These are phyloP conservation scores for Paracoccidioides lutzii DNA, from an alignment of 2,329 filamentous ascomycete species.

Conservation along the genomic window DNA sequence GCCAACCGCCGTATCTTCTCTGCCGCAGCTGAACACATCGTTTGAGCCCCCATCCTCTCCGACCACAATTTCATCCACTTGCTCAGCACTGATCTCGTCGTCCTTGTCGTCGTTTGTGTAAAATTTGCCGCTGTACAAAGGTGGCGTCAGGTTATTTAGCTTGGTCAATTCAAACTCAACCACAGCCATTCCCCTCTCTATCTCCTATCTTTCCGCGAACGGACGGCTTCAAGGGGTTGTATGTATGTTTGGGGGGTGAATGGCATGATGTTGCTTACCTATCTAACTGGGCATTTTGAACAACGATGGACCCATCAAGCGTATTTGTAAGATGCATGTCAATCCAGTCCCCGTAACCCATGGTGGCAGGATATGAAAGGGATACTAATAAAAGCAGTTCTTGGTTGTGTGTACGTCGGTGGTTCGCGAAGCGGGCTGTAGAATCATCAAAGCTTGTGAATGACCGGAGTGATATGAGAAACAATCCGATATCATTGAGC, in stretches of 20 bases:
- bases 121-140: background rate
- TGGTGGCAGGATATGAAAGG: background rate
- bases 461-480: too few relatives aligned
- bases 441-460: too few relatives aligned
- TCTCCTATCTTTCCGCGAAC: background rate
- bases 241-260: too few relatives aligned
- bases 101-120: background rate
- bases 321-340: background rate
- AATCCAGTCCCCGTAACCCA: background rate
- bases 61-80: background rate
- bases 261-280: background rate
- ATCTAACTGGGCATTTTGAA: background rate
- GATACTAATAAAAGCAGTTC: background rate
- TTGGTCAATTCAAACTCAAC: background rate
- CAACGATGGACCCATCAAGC: background rate
- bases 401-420: too few relatives aligned
- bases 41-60: background rate
- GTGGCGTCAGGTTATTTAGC: background rate
- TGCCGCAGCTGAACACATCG: background rate
- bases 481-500: too few relatives aligned
- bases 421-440: background rate
- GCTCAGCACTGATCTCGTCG: background rate
- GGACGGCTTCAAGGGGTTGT: too few relatives aligned
- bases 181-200: background rate
- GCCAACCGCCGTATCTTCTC: background rate